Evolutionary conservation across 192 early-diverging fungal species (phyloP).

Genomic region (Helicostylum pulchrum): DNA sequence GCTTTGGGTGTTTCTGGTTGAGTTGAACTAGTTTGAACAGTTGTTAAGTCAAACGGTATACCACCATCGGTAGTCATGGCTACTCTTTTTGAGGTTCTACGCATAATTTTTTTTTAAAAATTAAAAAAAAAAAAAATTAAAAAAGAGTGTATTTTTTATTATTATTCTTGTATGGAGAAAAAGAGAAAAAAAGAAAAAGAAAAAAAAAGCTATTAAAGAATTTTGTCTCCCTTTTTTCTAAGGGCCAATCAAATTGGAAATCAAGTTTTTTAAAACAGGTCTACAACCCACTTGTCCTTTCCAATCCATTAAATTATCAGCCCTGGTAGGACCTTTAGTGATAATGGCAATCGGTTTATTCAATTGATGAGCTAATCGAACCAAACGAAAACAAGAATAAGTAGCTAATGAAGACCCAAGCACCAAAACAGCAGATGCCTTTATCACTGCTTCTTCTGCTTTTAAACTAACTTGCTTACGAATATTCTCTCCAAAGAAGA

Average conservation of each 20-base stretch:
- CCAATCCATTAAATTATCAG: conserved; percentile 54
- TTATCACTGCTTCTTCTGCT: conserved; percentile 39
- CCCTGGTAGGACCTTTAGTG: conserved; percentile 76
- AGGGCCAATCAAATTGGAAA: conserved; percentile 12
- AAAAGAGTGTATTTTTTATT: background rate
- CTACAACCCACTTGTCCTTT: conserved; percentile 45
- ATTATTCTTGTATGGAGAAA: background rate
- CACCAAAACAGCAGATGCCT: conserved; percentile 61
- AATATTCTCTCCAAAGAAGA: conserved; percentile 93
- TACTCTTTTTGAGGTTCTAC: conserved; percentile 5
- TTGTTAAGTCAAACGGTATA: conserved; percentile 12
- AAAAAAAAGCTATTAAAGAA: background rate
- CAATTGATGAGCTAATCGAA: conserved; percentile 56
- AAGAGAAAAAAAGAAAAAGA: background rate
- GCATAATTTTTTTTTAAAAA: conserved; percentile 11
- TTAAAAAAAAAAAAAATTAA: background rate
- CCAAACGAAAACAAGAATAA: conserved; percentile 78
- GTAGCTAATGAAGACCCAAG: conserved; percentile 82
- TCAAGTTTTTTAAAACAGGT: conserved; percentile 26
- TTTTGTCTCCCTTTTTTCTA: conserved; percentile 1
- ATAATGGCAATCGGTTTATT: conserved; percentile 64
- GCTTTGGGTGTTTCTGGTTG: background rate
- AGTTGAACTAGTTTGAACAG: conserved; percentile 4
- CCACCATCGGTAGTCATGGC: background rate
- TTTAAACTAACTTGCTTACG: background rate